Evolutionary conservation across 257 asterid genomes (phyloP).

Genomic region (Echites panduratus): DNA sequence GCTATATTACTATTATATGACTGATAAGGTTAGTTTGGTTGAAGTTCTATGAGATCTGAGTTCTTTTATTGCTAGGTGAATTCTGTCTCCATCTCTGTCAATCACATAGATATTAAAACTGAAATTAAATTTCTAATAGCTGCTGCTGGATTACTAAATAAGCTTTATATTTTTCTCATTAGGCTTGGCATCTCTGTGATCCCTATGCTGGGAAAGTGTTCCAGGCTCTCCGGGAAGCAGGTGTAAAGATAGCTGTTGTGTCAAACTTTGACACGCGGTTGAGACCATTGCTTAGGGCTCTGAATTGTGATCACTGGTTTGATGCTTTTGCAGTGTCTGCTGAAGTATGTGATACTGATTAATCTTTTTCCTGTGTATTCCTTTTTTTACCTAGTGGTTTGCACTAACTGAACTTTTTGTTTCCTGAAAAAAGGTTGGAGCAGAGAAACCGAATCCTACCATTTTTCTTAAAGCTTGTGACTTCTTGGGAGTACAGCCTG

Average conservation of each 20-base stretch:
- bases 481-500: slow-evolving; percentile 77
- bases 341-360: slow-evolving; percentile 46
- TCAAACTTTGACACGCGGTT: slow-evolving; percentile 92
- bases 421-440: slow-evolving; percentile 62
- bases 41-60: background rate
- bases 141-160: background rate
- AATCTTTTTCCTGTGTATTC: background rate
- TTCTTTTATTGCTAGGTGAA: slow-evolving; percentile 5
- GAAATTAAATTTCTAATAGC: background rate
- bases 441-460: slow-evolving; percentile 98
- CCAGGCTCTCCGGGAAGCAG: no score
- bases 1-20: slow-evolving; percentile 75
- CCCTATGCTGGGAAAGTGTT: slow-evolving; percentile 95
- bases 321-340: slow-evolving; percentile 98
- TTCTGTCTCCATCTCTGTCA: no score
- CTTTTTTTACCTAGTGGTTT: background rate
- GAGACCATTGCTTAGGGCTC: slow-evolving; percentile 76
- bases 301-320: slow-evolving; percentile 95
- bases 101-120: background rate
- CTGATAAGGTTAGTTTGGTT: slow-evolving; percentile 63
- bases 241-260: slow-evolving; percentile 83
- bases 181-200: slow-evolving; percentile 99
- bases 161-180: slow-evolving; percentile 10
- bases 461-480: slow-evolving; percentile 96
- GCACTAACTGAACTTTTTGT: background rate